phyloP scores from a whole-genome alignment of 139 green algal species.

The Coelastrella sp. region DNA sequence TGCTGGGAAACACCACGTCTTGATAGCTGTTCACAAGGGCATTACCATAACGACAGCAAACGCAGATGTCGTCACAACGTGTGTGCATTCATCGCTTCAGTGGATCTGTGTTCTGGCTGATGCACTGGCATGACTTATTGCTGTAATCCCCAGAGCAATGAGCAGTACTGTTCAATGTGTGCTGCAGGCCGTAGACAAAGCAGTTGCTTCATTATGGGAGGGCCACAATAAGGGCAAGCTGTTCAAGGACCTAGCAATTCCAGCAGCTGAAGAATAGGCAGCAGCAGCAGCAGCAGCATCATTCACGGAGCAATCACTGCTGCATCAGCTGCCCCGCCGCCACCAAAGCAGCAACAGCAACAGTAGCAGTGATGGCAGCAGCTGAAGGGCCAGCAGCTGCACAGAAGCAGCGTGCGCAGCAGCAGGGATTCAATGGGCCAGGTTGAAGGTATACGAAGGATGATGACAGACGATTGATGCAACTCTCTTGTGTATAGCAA shows the following conservation, averaged over 20 bases:
- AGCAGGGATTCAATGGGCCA: background rate
- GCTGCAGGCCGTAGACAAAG: constrained; percentile 53
- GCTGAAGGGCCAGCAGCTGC: background rate
- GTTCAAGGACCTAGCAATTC: constrained; percentile 49
- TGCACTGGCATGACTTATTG: background rate
- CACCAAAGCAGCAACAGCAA: no score
- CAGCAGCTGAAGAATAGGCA: constrained; percentile 13
- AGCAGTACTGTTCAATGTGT: background rate
- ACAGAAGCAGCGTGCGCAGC: background rate
- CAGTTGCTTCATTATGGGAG: constrained; percentile 51
- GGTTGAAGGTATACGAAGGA: no score
- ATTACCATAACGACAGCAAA: no score
- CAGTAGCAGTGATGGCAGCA: background rate
- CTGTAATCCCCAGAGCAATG: background rate
- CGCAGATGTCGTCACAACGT: no score
- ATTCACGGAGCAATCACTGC: no score
- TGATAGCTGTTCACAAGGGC: no score
- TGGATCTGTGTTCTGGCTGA: no score
- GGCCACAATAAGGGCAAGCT: constrained; percentile 57
- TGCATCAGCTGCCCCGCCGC: no score
- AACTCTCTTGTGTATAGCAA: no score
- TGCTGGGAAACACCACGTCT: no score
- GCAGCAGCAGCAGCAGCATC: background rate
- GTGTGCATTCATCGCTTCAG: no score
- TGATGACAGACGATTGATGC: no score